phyloP scores from a whole-genome alignment of 2,329 filamentous ascomycete genomes.

The Celoporthe dispersa region DNA sequence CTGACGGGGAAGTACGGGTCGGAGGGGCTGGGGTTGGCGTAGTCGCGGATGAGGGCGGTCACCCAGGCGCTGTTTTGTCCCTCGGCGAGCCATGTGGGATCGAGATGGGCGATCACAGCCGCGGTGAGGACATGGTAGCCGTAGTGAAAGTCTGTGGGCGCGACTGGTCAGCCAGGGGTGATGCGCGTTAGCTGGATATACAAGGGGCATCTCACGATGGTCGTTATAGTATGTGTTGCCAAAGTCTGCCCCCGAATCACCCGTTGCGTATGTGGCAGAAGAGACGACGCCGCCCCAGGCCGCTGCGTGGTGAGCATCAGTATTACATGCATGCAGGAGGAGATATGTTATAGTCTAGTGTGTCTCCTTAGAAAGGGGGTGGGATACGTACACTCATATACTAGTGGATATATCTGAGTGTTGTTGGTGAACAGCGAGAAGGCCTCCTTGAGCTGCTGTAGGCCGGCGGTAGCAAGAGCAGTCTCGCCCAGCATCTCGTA shows the following conservation, averaged over 20 bases:
- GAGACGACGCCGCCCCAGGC: constrained; percentile 84
- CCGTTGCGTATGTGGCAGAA: constrained; percentile 71
- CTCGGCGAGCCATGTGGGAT: constrained; percentile 71
- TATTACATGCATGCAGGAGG: too few species aligned
- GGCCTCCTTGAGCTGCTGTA: constrained; percentile 66
- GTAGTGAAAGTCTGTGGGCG: constrained; percentile 64
- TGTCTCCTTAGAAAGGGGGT: neutral
- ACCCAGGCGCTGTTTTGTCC: constrained; percentile 75
- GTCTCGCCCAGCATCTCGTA: constrained; percentile 65
- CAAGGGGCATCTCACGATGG: constrained; percentile 46
- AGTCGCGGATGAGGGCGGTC: constrained; percentile 81
- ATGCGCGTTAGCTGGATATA: too few species aligned
- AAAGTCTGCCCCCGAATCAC: constrained; percentile 76
- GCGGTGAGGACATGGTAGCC: constrained; percentile 90
- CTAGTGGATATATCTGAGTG: constrained; percentile 67
- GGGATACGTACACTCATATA: constrained; percentile 53
- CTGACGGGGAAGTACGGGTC: constrained; percentile 82
- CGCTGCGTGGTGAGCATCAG: constrained; percentile 26
- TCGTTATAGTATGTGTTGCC: constrained; percentile 87
- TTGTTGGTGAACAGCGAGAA: constrained; percentile 72
- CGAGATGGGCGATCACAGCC: constrained; percentile 79
- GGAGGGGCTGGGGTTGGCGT: constrained; percentile 72
- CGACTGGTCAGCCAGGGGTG: neutral
- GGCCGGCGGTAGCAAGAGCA: constrained; percentile 58
- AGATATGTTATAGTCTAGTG: neutral